Evolutionary conservation across 2,329 filamentous ascomycete genomes (phyloP), one percentile per base, ranked within the genome.

Genomic region (Colletotrichum sp.): DNA sequence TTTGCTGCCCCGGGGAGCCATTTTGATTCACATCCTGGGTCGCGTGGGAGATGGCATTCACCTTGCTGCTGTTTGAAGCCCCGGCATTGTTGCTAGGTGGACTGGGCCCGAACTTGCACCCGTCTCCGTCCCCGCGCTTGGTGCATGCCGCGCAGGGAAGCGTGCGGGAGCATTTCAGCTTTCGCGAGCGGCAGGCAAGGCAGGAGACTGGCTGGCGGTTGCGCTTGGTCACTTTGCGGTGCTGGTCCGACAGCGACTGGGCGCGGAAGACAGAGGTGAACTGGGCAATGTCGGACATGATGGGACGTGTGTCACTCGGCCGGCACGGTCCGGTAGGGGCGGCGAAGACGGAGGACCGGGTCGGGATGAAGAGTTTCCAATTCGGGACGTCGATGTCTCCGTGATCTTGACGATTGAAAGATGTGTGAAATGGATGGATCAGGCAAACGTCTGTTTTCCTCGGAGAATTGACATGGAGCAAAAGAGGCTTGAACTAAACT

Each of bases 121-220:
- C 52, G 5, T 75, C 75, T 6, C 75, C 79, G n/a, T 85, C 82
- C 18, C 84, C 83, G 43, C 86, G 83, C 79, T 83, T 85, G 66
- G 79, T 79, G 75, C 87, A 88, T 8, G 83, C 82, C 26, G 82
- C 81, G 76, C 86, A 88, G 2, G 85, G 85, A 55, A 83, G 83
- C 67, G 80, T 81, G 16, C 85, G 83, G 76, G 88, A 86, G 76
- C 86, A 88, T 70, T 83, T 84, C 9, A 85, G 82, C 79, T 88
- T 88, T 73, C 86, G 85, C 24, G 79, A 80, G 76, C 87, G 86
- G 73, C 86, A 88, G 58, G 82, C 79, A 4, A 81, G 80, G 78
- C 86, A 88, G 7, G 87, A 87, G 24, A 88, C 82, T 48, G 86
- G 80, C 61, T 83, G 84, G 8, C 87, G 82, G 78, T 84, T 86